phyloP scores from a whole-genome alignment of 805 yeast genomes.

The Cyberlindnera euphorbiiphila region DNA sequence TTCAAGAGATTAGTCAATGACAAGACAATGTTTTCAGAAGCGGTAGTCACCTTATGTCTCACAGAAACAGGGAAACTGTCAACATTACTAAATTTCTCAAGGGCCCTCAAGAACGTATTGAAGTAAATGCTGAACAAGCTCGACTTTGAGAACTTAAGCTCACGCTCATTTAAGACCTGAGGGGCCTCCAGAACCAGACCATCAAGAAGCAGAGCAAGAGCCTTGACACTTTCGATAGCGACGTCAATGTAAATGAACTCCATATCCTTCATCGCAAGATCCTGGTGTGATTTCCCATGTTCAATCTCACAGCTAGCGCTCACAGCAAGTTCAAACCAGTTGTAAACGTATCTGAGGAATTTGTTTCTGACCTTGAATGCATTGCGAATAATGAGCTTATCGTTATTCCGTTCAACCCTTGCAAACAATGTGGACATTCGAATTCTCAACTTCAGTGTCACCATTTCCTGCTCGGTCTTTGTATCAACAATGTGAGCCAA shows the following conservation, averaged over 20 bases:
- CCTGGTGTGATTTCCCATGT: constrained; percentile 4
- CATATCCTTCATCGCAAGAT: constrained; percentile 32
- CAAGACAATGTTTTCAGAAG: constrained; percentile 60
- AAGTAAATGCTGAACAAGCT: constrained; percentile 69
- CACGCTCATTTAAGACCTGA: constrained; percentile 50
- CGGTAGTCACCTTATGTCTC: constrained; percentile 49
- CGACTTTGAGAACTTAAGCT: constrained; percentile 49
- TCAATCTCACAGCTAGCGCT: constrained; percentile 32
- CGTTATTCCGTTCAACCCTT: constrained; percentile 34
- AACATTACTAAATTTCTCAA: constrained; percentile 35
- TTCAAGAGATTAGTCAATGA: constrained; percentile 67
- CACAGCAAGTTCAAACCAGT: constrained; percentile 54
- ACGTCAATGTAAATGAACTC: constrained; percentile 52
- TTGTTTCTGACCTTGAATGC: constrained; percentile 45
- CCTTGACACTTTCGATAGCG: constrained; percentile 60
- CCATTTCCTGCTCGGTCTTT: constrained; percentile 7
- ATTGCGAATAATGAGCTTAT: constrained; percentile 36
- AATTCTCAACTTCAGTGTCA: constrained; percentile 35
- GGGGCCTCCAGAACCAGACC: constrained; percentile 58
- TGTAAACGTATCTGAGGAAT: constrained; percentile 42
- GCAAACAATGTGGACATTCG: constrained; percentile 39
- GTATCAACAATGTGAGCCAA: constrained; percentile 21
- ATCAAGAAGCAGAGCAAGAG: constrained; percentile 51
- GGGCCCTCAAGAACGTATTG: constrained; percentile 48
- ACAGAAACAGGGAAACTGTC: constrained; percentile 35